Conservation (phyloP, 305 asterid genomes). For the Fraxinus sp. region DNA sequence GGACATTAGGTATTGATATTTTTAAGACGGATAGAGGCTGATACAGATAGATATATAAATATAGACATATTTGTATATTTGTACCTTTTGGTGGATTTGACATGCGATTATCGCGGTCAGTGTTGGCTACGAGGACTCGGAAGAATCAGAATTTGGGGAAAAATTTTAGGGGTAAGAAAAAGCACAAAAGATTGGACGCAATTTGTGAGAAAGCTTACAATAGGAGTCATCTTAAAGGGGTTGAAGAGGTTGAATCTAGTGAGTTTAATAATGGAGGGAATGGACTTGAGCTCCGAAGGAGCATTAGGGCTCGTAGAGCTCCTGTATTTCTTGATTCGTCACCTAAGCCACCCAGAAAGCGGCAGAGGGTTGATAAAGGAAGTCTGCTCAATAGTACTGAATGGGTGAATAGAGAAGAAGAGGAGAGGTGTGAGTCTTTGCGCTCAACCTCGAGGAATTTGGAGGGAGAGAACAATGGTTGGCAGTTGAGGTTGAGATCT, state of each 20-base stretch:
- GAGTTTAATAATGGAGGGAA: constrained; percentile 41
- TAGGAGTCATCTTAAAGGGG: constrained; percentile 55
- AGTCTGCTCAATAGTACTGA: constrained; percentile 31
- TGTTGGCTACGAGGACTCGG: constrained; percentile 45
- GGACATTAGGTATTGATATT: constrained; percentile 18
- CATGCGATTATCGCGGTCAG: constrained; percentile 70
- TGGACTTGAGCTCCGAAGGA: constrained; percentile 67
- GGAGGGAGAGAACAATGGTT: constrained; percentile 46
- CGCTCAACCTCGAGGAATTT: constrained; percentile 45
- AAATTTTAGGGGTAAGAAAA: constrained; percentile 62
- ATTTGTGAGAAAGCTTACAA: constrained; percentile 69
- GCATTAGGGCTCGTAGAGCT: constrained; percentile 78
- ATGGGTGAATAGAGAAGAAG: constrained; percentile 39
- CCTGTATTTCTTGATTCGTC: constrained; percentile 91
- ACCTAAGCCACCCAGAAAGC: constrained; percentile 72
- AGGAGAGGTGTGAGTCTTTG: constrained; percentile 33
- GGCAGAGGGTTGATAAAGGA: constrained; percentile 46
- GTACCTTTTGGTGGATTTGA: constrained; percentile 30
- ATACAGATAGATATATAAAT: background rate
- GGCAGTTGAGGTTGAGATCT: constrained; percentile 72
- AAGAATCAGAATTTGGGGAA: constrained; percentile 52
- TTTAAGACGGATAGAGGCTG: background rate
- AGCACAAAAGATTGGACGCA: constrained; percentile 79
- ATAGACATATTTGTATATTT: background rate
- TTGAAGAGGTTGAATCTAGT: constrained; percentile 32